Evolutionary conservation across 192 early-diverging fungal genomes (phyloP), one percentile per base, ranked within the genome.

Genomic region (Geosiphon pyriformis): DNA sequence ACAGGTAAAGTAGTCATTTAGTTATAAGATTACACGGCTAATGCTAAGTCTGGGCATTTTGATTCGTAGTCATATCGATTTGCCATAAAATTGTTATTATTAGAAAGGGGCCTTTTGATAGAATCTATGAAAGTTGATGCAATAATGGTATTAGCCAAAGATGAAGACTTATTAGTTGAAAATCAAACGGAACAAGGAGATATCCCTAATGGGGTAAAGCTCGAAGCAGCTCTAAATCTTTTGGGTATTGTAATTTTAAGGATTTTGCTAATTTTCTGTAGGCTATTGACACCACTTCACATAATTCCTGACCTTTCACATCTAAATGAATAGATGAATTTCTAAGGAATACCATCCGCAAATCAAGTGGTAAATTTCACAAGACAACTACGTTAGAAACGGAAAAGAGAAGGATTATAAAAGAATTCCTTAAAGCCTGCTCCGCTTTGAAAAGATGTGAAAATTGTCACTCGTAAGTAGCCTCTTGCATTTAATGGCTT

Each of bases 81-180:
- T 70, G 72, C 77, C 31, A 85, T 91, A 6, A 96, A 96, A 80
- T 75, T 97, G 4, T 79, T 75, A 46, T 81, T 99, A 71, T 73
- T 99, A 10, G 87, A 93, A 69, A 84, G 87, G 48, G 97, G 97
- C 46, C 72, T 97, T 58, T 70, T 97, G 35, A 81, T 86, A 35
- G 91, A 96, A 63, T 92, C 95, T 17, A 85, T 82, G 35, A 84
- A 79, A n/a, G 67, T 98, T 23, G 95, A 97, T 60, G 82, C 69
- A 65, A 78, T 29, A 76, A 76, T 2, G 72, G 73, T 76, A 32
- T 80, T 77, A 42, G 46, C 68, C 15, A 72, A 70, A 0, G 66
- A 77, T 29, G 73, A 76, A 7, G 72, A 74, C 12, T n/a, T n/a
- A n/a, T n/a, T 42, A 15, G 63, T 72, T 47, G 79, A 78, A 46